Evolutionary conservation across 768 basidiomycete genomes (phyloP).

Genomic region (Calocybe gangraenosa): DNA sequence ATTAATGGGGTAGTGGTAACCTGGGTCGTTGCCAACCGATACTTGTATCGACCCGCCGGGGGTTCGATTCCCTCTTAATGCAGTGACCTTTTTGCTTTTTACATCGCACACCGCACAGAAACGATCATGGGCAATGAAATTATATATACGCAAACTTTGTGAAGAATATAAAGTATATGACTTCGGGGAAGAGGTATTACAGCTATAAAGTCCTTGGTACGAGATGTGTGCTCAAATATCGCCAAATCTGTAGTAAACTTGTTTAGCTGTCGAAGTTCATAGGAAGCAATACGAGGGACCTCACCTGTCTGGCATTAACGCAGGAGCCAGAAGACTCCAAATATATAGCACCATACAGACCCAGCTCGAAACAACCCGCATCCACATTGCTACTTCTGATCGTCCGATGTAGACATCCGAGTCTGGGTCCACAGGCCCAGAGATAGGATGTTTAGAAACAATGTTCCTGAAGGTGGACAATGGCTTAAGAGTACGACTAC

Average conservation of each 20-base stretch:
- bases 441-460: conserved; percentile 51
- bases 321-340: conserved; percentile 87
- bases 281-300: conserved; percentile 19
- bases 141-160: too few relatives aligned
- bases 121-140: too few relatives aligned
- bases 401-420: conserved; percentile 89
- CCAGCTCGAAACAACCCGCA: conserved; percentile 96
- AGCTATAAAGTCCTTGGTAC: too few relatives aligned
- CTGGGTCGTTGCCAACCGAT: too few relatives aligned
- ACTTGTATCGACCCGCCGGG: conserved; percentile 81
- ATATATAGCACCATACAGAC: conserved; percentile 81
- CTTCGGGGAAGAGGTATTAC: too few relatives aligned
- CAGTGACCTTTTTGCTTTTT: too few relatives aligned
- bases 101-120: too few relatives aligned
- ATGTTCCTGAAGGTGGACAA: conserved; percentile 55
- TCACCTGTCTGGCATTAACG: conserved; percentile 87
- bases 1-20: too few relatives aligned
- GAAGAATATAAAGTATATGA: too few relatives aligned
- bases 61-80: conserved; percentile 88
- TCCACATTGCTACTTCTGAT: conserved; percentile 98
- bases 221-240: conserved; percentile 12
- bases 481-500: neutral
- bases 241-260: conserved; percentile 18
- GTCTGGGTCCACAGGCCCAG: conserved; percentile 46
- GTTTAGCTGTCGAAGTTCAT: neutral